Evolutionary conservation across 2,329 filamentous ascomycete genomes (phyloP), one percentile per base, ranked within the genome.

Genomic region (Hypocrella siamensis): DNA sequence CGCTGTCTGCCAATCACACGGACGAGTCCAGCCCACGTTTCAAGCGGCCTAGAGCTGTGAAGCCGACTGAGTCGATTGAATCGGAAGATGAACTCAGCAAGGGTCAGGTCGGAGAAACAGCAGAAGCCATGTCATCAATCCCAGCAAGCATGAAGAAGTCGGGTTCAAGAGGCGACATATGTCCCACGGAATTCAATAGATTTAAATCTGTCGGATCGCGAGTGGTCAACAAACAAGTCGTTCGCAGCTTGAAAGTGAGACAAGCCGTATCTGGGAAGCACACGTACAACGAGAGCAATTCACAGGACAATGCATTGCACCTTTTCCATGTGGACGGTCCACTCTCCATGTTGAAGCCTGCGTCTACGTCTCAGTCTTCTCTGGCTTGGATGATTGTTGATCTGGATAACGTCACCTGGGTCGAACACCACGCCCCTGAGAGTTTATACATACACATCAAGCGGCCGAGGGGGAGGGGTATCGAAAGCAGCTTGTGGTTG

Each of bases 31-130:
- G 32, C 9, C 36, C 39, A n/a, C 35, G 32, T 24, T 18, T 40
- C 30, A 47, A 46, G 26, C 37, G 35, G 6, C 26, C 30, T 1
- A 40, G 33, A 28, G n/a, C 26, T 17, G 19, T 25, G 8, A 29
- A 28, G 18, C 24, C n/a, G 11, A 26, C 22, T 9, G 39, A 45
- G 17, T 28, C 37, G 3, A 38, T 41, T 14, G 38, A 46, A 2
- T 51, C 45, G 2, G 50, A 50, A 18, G 52, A 56, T 31, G 51
- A 56, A 36, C 40, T 56, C 10, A 39, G 32, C 18, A 32, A 18
- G 30, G 12, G 12, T n/a, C 8, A 19, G 12, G 14, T 28, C 19
- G 10, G 41, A 41, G 19, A 40, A 31, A 14, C 40, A 33, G 27
- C 42, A 12, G n/a, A 40, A 17, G 28, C 28, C 24, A 42, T 41